phyloP scores from a whole-genome alignment of 1,139 yeast species.

The Pneumocystis murina region DNA sequence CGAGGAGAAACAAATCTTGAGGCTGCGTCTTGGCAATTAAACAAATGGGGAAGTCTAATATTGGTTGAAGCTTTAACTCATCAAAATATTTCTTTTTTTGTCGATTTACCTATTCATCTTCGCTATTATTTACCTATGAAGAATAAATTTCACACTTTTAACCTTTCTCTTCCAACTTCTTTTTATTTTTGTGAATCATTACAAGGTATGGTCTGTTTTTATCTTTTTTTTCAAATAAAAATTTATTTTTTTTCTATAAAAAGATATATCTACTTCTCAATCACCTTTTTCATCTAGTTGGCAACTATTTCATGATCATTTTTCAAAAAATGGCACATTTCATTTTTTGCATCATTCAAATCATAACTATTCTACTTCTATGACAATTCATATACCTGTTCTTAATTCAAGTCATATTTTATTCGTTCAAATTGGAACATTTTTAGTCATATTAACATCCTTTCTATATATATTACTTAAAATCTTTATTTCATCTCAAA shows the following conservation, averaged over 20 bases:
- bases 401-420: neutral
- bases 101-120: neutral
- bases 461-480: neutral
- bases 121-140: neutral
- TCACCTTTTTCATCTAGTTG: neutral
- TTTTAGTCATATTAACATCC: neutral
- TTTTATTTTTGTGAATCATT: neutral
- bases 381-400: neutral
- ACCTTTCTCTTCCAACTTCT: neutral
- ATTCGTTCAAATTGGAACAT: neutral
- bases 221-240: neutral
- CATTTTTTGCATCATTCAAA: neutral
- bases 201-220: neutral
- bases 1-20: slow-evolving; percentile 9
- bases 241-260: neutral
- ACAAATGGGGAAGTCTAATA: slow-evolving; percentile 6
- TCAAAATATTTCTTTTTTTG: neutral
- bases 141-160: neutral
- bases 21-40: slow-evolving; percentile 5
- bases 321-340: neutral
- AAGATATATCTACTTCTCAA: neutral
- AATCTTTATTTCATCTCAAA: neutral
- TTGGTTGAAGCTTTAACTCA: neutral
- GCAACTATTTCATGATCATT: neutral
- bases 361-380: neutral